Percentiles rank a stretch among this genome's conserved stretches.
These are phyloP conservation scores for Polyporus arcularius DNA, from an alignment of 768 basidiomycete genomes.

Conservation along the genomic window DNA sequence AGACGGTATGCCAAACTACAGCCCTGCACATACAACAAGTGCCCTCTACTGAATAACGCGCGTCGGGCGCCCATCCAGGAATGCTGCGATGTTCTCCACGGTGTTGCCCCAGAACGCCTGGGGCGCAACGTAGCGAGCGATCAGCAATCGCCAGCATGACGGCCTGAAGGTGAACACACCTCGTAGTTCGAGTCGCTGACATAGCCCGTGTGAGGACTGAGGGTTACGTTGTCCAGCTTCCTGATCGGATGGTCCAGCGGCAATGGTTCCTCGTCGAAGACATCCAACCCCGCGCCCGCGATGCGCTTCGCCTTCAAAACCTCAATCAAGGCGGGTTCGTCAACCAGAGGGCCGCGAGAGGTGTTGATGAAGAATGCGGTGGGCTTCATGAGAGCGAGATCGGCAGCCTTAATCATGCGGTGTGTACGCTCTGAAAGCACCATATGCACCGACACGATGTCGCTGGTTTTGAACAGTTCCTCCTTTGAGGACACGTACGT, in stretches of 20 bases:
- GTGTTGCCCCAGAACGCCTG: conserved; percentile 54
- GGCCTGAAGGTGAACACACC: conserved; percentile 30
- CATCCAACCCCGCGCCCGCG: conserved; percentile 64
- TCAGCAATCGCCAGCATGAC: not conserved
- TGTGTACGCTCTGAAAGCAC: conserved; percentile 54
- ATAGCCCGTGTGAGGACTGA: conserved; percentile 66
- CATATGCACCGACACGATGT: conserved; percentile 64
- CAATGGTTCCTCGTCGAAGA: conserved; percentile 67
- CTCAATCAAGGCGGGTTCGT: conserved; percentile 55
- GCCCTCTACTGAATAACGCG: conserved; percentile 22
- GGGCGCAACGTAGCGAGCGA: not conserved
- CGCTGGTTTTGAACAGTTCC: conserved; percentile 52
- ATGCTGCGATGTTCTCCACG: conserved; percentile 58
- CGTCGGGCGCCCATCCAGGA: conserved; percentile 46
- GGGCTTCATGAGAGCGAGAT: conserved; percentile 56
- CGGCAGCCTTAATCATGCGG: conserved; percentile 47
- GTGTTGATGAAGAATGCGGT: conserved; percentile 67
- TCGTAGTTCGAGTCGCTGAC: conserved; percentile 52
- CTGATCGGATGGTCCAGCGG: conserved; percentile 57
- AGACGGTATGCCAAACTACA: no score
- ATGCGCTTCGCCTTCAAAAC: conserved; percentile 48
- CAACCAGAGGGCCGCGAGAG: conserved; percentile 63
- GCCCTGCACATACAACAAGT: not conserved
- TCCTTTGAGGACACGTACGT: conserved; percentile 51
- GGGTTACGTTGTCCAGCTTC: conserved; percentile 51